These are phyloP conservation scores for Apium graveolens DNA, from an alignment of 129 eudicot species.

Conservation along the genomic window DNA sequence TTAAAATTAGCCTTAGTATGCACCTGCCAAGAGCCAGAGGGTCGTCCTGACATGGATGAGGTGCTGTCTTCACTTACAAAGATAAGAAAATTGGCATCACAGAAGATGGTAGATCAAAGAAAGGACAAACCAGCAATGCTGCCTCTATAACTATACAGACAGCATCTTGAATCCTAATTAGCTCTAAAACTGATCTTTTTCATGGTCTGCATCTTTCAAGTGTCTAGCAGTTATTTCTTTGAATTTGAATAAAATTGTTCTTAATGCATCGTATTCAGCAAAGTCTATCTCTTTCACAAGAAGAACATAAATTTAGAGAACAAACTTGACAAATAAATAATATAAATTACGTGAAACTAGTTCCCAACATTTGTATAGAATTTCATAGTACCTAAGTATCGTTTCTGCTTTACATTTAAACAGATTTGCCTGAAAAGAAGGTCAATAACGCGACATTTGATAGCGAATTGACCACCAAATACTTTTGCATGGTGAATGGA, in stretches of 20 bases:
- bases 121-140: not conserved
- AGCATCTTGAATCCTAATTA: not conserved
- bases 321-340: too few species aligned
- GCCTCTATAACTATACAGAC: not conserved
- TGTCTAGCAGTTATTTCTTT: not conserved
- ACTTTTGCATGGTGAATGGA: too few species aligned
- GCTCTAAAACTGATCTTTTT: not conserved
- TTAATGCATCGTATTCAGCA: not conserved
- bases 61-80: constrained; percentile 55
- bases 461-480: too few species aligned
- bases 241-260: not conserved
- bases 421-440: too few species aligned
- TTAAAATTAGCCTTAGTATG: constrained; percentile 67
- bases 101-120: constrained; percentile 2
- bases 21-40: constrained; percentile 53
- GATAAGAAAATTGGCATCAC: constrained; percentile 31
- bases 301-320: too few species aligned
- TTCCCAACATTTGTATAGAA: too few species aligned
- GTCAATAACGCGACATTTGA: too few species aligned
- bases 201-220: not conserved
- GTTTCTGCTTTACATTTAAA: too few species aligned
- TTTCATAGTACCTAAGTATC: too few species aligned
- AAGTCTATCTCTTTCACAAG: not conserved
- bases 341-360: too few species aligned
- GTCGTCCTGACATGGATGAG: constrained; percentile 68